Conservation (phyloP, 768 basidiomycete genomes). For the Sporobolomyces phaffii region DNA sequence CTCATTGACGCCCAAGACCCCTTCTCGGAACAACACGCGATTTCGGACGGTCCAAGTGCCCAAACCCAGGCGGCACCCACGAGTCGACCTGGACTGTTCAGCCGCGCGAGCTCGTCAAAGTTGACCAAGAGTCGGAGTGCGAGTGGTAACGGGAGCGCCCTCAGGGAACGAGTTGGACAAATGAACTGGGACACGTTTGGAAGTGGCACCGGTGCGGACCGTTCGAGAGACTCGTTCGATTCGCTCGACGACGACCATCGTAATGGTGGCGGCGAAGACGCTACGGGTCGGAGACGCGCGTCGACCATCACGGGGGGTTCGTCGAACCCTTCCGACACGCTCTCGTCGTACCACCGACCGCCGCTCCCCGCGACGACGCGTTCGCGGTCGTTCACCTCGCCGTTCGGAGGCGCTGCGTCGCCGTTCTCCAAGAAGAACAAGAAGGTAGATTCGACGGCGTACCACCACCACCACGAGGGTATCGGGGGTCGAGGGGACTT, state of each 20-base stretch:
- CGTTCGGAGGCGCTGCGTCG: not conserved
- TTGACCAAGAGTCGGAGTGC: conserved; percentile 11
- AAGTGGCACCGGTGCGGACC: not conserved
- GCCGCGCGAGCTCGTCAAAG: conserved; percentile 3
- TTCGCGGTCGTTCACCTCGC: not conserved
- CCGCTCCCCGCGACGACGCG: not conserved
- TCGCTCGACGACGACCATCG: conserved; percentile 13
- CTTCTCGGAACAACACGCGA: not conserved
- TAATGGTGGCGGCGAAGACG: not conserved
- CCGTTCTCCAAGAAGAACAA: not conserved
- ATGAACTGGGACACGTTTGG: conserved; percentile 17
- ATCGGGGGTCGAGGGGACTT: not conserved
- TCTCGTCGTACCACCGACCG: conserved; percentile 5
- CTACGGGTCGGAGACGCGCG: not conserved
- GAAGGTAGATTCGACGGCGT: not conserved
- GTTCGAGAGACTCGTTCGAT: conserved; percentile 8
- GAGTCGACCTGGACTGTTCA: not conserved
- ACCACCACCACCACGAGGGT: not conserved
- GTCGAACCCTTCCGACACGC: not conserved
- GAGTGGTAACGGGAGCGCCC: not conserved
- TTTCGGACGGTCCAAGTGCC: not conserved
- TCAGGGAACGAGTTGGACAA: conserved; percentile 15
- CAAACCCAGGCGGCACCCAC: not conserved
- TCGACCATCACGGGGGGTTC: not conserved
- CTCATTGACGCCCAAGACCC: conserved; percentile 1